A percentile compares a stretch with the other conserved stretches of the same genome.
Conservation (phyloP, 768 basidiomycete genomes). For the Daedalea quercina region DNA sequence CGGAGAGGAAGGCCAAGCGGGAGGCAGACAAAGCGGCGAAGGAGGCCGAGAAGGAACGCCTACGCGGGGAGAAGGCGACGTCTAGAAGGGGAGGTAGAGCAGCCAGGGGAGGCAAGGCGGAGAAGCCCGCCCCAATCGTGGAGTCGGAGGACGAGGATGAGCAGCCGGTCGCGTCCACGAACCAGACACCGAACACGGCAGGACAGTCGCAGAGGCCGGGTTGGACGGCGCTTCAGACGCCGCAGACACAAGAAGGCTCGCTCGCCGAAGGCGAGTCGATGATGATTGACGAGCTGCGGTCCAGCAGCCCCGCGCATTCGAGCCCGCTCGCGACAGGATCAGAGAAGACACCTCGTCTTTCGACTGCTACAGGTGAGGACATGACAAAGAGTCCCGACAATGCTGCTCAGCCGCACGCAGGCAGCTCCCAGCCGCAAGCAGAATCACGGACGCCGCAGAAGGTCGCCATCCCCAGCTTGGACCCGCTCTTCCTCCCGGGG, state of each 20-base stretch:
- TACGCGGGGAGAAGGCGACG: slow-evolving; percentile 11
- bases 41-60: slow-evolving; percentile 10
- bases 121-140: background rate
- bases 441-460: background rate
- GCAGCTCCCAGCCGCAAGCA: background rate
- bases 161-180: background rate
- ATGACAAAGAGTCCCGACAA: background rate
- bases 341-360: background rate
- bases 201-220: background rate
- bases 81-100: slow-evolving; percentile 14
- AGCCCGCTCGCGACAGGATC: background rate
- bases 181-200: background rate
- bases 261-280: slow-evolving; percentile 16
- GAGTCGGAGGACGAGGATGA: background rate
- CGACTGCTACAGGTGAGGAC: background rate
- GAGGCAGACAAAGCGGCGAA: slow-evolving; percentile 15
- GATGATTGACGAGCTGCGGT: slow-evolving; percentile 28
- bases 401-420: background rate
- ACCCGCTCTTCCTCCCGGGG: slow-evolving; percentile 44
- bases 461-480: background rate
- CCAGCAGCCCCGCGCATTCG: slow-evolving; percentile 24
- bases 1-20: slow-evolving; percentile 19
- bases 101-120: background rate
- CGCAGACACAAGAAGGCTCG: slow-evolving; percentile 11
- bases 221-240: slow-evolving; percentile 27